Evolutionary conservation across 164 flowering plant genomes (phyloP), one percentile per base, ranked within the genome.

Genomic region (Sextonia rubra): DNA sequence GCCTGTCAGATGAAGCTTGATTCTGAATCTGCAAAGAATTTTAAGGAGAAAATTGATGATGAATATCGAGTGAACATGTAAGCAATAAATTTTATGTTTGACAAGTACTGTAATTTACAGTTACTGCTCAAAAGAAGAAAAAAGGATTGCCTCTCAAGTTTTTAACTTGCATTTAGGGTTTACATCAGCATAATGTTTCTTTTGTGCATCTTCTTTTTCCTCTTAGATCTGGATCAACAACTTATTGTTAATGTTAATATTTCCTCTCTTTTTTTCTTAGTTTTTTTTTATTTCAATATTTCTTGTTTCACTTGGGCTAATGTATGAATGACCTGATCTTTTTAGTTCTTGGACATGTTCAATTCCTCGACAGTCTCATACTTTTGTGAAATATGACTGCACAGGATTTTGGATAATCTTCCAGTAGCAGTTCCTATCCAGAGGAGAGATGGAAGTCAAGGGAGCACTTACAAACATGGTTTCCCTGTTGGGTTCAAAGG

Each of bases 341-440:
- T 37, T 37, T 9, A 37, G 44, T 37, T 37, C 44, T 22, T 23
- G 23, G 61, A 23, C 6, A 58, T 23, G 23, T 18, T 23, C 61
- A 22, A 29, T 29, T 58, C 27, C 26, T 24, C 58, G 6, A 6
- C 7, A 37, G 20, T 26, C 60, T 47, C 29, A 12, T 62, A 2
- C 17, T 25, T 29, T 14, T 20, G 27, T 26, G 17, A 52, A 17
- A 58, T 52, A 24, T 26, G 64, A 8, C 60, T 4, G 11, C 69
- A 24, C 80, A 86, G 89, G 89, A 84, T 86, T 58, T 74, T 86
- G 76, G 98, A 93, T 76, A 93, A 93, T 75, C 97, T 93, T 78
- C 98, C 98, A 49, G 97, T 93, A 78, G 98, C 95, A 69, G 97
- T 93, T 71, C 87, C 75, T 70, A 84, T 88, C 68, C 88, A 83